Base-by-base conservation (phyloP, 2,329 filamentous ascomycete species). In the Fusarium staphyleae region DNA sequence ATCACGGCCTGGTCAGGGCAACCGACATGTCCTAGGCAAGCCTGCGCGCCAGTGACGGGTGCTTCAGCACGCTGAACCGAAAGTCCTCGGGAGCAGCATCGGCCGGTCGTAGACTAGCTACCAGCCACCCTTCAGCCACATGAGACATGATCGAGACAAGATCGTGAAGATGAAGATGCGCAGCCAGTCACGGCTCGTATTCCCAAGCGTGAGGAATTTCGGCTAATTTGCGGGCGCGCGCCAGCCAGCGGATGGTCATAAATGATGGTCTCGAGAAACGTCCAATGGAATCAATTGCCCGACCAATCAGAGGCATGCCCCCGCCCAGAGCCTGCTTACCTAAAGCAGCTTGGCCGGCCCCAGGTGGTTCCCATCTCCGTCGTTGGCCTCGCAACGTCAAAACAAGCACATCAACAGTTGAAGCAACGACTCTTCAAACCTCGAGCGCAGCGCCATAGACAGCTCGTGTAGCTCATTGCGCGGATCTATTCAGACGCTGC, bases 311-410 rank as follows among this genome's bases (percentile, higher is more conserved):
- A 6, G 8, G 7, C 3, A 45, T 47, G 46, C 40, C 15, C 19
- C 33, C 47, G 13, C 24, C 47, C 51, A 36, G 40, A 29, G 48
- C 43, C 55, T 57, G 68, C 60, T 63, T 68, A 70, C 63, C 58
- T 66, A 67, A 66, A 49, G 22, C 52, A 19, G 26, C 47, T 41
- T 44, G 34, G 26, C 51, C 54, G 35, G 42, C 53, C 49, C 60
- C 58, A 49, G 52, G 48, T 60, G 60, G 62, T 59, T 70, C 68
- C 69, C 68, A 69, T 68, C 65, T 65, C 67, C 69, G 71, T 49
- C 49, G 74, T 76, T 76, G 74, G 73, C 74, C 74, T 75, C 74
- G 74, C 74, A 76, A 75, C 73, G 74, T 67, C 64, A 72, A 74
- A 72, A 72, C 69, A 75, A 75, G 65, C 66, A 74, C 71, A 75